Evolutionary conservation across 495 filamentous ascomycete species (phyloP).

Genomic region (Acidomyces sp.): DNA sequence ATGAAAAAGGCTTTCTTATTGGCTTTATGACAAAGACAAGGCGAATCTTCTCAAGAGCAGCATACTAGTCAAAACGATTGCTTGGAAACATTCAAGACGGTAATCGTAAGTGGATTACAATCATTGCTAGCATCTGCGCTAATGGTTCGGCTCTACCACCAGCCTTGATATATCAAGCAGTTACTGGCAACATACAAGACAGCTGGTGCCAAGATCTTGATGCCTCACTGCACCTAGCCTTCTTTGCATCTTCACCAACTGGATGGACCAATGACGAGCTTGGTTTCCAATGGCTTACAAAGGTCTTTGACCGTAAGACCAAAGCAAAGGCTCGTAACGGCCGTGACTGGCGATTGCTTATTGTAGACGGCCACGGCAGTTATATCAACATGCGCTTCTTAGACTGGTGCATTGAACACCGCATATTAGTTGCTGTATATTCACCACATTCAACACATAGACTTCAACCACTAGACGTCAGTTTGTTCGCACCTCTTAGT

Average conservation of each 20-base stretch:
- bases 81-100: background rate
- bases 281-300: background rate
- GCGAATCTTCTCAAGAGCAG: too few species aligned
- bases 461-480: slow-evolving; percentile 3
- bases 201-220: slow-evolving; percentile 1
- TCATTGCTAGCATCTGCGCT: background rate
- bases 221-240: background rate
- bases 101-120: slow-evolving; percentile 1
- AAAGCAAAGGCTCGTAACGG: slow-evolving; percentile 3
- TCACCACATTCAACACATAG: slow-evolving; percentile 4
- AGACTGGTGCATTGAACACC: background rate
- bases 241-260: too few species aligned
- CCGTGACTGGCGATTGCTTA: background rate
- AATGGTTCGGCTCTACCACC: background rate
- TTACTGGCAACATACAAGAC: background rate
- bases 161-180: slow-evolving; percentile 1
- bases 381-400: slow-evolving; percentile 3
- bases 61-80: too few species aligned
- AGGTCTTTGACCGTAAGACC: slow-evolving; percentile 1
- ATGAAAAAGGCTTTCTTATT: slow-evolving; percentile 3
- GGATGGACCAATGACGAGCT: slow-evolving; percentile 8
- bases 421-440: background rate
- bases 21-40: background rate
- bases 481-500: slow-evolving; percentile 1
- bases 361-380: slow-evolving; percentile 3